These are phyloP conservation scores for Backusella sp. DNA, from an alignment of 192 early-diverging fungal genomes.

Conservation along the genomic window DNA sequence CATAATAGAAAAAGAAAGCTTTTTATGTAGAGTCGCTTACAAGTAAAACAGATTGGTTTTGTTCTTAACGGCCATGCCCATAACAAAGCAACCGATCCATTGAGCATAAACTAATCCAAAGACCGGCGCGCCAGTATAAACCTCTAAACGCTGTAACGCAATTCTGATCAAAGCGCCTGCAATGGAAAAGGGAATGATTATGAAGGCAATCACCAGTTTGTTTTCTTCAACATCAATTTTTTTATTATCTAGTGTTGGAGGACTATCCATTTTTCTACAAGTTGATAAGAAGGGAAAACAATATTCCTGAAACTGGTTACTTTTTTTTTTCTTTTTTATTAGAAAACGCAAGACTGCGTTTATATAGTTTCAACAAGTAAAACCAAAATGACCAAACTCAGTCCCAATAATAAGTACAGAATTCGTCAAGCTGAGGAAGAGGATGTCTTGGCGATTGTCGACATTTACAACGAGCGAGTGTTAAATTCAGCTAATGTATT, in stretches of 20 bases:
- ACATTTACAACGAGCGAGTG: conserved; percentile 47
- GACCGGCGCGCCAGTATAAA: conserved; percentile 58
- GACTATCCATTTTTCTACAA: neutral
- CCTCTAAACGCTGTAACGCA: conserved; percentile 50
- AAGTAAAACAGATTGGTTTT: conserved; percentile 24
- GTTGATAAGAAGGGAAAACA: neutral
- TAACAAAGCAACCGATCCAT: conserved; percentile 65
- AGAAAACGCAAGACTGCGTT: neutral
- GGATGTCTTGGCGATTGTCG: conserved; percentile 37
- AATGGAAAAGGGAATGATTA: conserved; percentile 60
- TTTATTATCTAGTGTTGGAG: neutral
- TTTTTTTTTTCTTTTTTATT: too few species aligned
- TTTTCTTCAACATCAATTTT: conserved; percentile 26
- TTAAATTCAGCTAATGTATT: conserved; percentile 37
- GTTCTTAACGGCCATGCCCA: conserved; percentile 44
- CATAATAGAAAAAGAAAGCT: neutral
- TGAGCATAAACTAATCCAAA: conserved; percentile 66
- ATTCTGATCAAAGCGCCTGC: conserved; percentile 63
- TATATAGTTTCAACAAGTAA: neutral
- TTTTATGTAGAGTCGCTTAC: conserved; percentile 18
- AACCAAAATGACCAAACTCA: neutral
- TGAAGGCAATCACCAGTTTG: conserved; percentile 21
- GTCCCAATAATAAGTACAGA: conserved; percentile 23
- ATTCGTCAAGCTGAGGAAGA: conserved; percentile 37
- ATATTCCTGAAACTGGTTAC: neutral